Percentiles rank a stretch among this genome's conserved stretches.
phyloP scores from a whole-genome alignment of 129 eudicot species.

The Smallanthus sonchifolius region DNA sequence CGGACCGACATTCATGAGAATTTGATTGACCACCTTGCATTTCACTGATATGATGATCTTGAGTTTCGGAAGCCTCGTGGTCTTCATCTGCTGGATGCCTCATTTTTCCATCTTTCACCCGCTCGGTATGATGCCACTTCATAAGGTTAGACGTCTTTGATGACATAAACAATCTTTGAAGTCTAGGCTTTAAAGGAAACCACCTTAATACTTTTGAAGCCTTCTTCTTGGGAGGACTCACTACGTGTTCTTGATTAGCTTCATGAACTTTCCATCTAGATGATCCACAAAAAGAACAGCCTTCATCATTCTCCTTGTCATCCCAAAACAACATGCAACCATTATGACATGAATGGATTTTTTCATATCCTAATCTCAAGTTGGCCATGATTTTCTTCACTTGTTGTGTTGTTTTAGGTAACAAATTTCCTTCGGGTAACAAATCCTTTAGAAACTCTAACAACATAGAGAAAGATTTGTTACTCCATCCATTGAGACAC shows the following conservation, averaged over 20 bases:
- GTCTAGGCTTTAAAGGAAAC: slow-evolving; percentile 7
- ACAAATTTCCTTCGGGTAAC: not conserved
- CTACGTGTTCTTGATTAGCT: not conserved
- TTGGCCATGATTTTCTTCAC: not conserved
- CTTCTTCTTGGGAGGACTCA: not conserved
- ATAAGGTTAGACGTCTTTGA: not conserved
- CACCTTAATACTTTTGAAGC: not conserved
- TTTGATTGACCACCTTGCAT: not conserved
- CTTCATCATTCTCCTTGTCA: not conserved
- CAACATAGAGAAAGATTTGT: slow-evolving; percentile 1
- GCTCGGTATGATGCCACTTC: not conserved
- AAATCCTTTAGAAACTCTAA: not conserved
- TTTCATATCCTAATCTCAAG: not conserved
- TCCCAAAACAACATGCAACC: slow-evolving; percentile 6
- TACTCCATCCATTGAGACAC: not conserved
- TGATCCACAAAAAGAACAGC: not conserved
- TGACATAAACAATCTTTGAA: not conserved
- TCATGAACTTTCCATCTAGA: not conserved
- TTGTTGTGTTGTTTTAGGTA: not conserved
- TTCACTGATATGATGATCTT: not conserved
- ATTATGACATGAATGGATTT: not conserved
- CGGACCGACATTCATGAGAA: not conserved
- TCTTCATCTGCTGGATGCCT: not conserved
- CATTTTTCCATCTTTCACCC: not conserved
- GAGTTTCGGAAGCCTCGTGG: not conserved